Conservation (phyloP, 371 early-diverging fungal species). For the Apophysomyces ossiformis region DNA sequence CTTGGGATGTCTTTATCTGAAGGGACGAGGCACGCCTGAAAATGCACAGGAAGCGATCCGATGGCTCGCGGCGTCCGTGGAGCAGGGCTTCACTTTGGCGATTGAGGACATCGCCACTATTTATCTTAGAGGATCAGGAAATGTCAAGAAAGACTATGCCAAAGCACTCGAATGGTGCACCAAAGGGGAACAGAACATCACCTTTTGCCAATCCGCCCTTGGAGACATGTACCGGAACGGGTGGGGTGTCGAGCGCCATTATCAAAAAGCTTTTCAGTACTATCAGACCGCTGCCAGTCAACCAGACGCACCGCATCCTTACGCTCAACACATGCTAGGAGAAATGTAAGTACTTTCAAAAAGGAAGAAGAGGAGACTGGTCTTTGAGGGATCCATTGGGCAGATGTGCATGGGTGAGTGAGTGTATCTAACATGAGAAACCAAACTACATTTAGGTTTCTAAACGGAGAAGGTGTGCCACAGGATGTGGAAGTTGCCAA, state of each 20-base stretch:
- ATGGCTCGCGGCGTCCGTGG: constrained; percentile 40
- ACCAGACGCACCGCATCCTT: constrained; percentile 41
- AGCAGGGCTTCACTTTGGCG: constrained; percentile 47
- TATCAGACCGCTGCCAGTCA: constrained; percentile 52
- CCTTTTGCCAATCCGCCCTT: constrained; percentile 47
- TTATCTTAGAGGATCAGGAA: constrained; percentile 36
- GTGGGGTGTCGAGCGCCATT: constrained; percentile 40
- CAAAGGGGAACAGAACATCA: constrained; percentile 24
- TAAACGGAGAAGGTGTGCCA: constrained; percentile 53
- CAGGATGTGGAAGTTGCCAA: constrained; percentile 48
- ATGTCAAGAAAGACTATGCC: constrained; percentile 33
- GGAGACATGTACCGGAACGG: constrained; percentile 52
- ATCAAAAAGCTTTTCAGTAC: constrained; percentile 43
- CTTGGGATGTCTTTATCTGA: constrained; percentile 39
- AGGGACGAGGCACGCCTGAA: constrained; percentile 24
- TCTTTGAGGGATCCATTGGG: too few species aligned
- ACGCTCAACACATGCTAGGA: constrained; percentile 55
- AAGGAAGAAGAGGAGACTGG: too few species aligned
- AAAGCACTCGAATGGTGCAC: constrained; percentile 38
- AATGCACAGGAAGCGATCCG: constrained; percentile 36
- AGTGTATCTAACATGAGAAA: not conserved
- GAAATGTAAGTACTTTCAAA: constrained; percentile 39
- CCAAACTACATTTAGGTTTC: constrained; percentile 33
- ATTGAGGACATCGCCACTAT: constrained; percentile 44
- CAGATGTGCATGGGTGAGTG: too few species aligned